Base-by-base conservation (phyloP, 495 filamentous ascomycete species). In the Podospora comata region DNA sequence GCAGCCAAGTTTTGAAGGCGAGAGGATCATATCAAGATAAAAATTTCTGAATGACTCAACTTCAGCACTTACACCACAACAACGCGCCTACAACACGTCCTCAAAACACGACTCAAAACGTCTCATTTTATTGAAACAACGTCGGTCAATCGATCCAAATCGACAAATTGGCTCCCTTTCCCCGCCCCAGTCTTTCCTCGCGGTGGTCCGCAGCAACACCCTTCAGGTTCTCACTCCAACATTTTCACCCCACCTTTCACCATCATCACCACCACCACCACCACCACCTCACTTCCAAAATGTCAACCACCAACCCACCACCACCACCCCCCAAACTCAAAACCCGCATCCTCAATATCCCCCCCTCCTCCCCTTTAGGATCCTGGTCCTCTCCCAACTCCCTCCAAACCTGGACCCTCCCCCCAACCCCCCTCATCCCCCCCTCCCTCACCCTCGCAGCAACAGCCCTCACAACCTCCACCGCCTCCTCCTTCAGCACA, bases 361-460 rank as follows among this genome's bases (percentile, higher is more conserved):
- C 69, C 19, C 60, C 69, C 16, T 65, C 65, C 64, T 28, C 68
- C 60, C 66, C 30, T 3, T 66, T 79, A 5, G 77, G 77, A 9
- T 66, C 59, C 11, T 79, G 74, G 67, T 65, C 67, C 16, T 4
- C 4, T 0, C 16, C 64, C 3, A n/a, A 56, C 59, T 48, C 56
- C 23, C 66, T 74, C 23, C 57, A 30, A 58, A 65, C 59, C 23
- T 61, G 59, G 59, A 20, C 28, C 28, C 61, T 63, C 61, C 60
- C 26, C 27, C 56, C 60, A 54, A 57, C 61, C 5, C 23, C 61
- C 27, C 30, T 74, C 53, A 39, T 71, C 2, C 67, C 78, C 20
- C 72, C 89, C 66, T 73, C 63, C 57, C 73, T 90, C 66, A 73
- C 63, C 57, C 74, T 81, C 34, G 91, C 91, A 5, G 91, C 89